Conservation (phyloP, 768 basidiomycete species). For the Tephrocybe sp. region DNA sequence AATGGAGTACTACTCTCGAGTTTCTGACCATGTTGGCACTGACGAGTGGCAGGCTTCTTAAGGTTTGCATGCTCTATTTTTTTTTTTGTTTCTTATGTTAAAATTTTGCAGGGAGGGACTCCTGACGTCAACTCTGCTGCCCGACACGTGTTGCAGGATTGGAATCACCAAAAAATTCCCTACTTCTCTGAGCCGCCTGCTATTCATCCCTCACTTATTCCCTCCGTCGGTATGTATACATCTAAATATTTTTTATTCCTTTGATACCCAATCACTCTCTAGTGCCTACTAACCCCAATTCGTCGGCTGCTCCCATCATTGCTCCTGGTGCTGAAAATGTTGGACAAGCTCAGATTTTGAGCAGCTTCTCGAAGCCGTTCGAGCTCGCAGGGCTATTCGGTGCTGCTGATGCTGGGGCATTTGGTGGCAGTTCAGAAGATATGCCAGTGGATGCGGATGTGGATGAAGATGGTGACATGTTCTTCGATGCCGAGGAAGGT, state of each 20-base stretch:
- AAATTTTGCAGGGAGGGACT: slow-evolving; percentile 69
- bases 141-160: slow-evolving; percentile 81
- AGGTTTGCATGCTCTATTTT: slow-evolving; percentile 44
- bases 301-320: slow-evolving; percentile 32
- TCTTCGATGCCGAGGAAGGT: slow-evolving; percentile 42
- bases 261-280: too few species aligned
- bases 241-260: too few species aligned
- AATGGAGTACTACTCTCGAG: slow-evolving; percentile 69
- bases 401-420: slow-evolving; percentile 79
- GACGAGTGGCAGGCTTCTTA: slow-evolving; percentile 78
- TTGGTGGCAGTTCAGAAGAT: slow-evolving; percentile 45
- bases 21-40: slow-evolving; percentile 92
- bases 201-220: slow-evolving; percentile 76
- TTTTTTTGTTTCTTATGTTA: neutral
- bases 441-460: slow-evolving; percentile 45
- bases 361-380: slow-evolving; percentile 74
- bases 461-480: slow-evolving; percentile 43
- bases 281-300: slow-evolving; percentile 27
- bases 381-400: slow-evolving; percentile 79
- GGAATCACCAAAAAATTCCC: slow-evolving; percentile 96
- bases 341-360: slow-evolving; percentile 79
- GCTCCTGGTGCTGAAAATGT: slow-evolving; percentile 79
- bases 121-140: slow-evolving; percentile 86
- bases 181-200: slow-evolving; percentile 82
- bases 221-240: slow-evolving; percentile 42